Conservation (phyloP, 179 eudicot species). For the Carnegiea gigantea region DNA sequence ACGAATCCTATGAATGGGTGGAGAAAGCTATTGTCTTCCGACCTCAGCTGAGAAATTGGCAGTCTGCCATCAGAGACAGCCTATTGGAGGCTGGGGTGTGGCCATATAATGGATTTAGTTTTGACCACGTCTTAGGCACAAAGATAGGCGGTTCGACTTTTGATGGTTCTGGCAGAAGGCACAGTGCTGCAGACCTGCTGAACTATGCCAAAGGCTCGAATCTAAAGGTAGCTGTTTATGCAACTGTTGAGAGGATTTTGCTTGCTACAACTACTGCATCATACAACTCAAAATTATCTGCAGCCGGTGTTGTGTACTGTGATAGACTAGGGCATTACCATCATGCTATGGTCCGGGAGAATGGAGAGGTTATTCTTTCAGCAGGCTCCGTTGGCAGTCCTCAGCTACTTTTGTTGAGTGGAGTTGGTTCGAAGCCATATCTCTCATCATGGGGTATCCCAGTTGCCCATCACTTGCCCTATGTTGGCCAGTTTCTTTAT, state of each 20-base stretch:
- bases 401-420: constrained; percentile 77
- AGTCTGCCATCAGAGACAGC: constrained; percentile 68
- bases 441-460: constrained; percentile 92
- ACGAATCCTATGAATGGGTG: constrained; percentile 78
- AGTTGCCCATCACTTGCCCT: constrained; percentile 65
- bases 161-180: constrained; percentile 63
- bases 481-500: constrained; percentile 75
- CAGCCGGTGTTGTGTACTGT: constrained; percentile 72
- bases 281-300: constrained; percentile 40
- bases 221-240: constrained; percentile 63
- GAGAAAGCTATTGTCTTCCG: constrained; percentile 75
- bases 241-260: constrained; percentile 71
- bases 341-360: constrained; percentile 61
- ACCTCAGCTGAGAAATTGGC: constrained; percentile 73
- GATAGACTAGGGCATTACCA: constrained; percentile 60
- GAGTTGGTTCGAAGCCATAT: constrained; percentile 78
- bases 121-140: constrained; percentile 71
- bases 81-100: constrained; percentile 63
- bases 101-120: constrained; percentile 71
- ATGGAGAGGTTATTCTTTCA: constrained; percentile 68
- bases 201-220: constrained; percentile 51
- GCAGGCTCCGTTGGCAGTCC: constrained; percentile 94
- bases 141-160: constrained; percentile 91
- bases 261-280: constrained; percentile 33
- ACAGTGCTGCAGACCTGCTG: constrained; percentile 84